Conservation (phyloP, 441 rosid species). For the Capsella rubella region DNA sequence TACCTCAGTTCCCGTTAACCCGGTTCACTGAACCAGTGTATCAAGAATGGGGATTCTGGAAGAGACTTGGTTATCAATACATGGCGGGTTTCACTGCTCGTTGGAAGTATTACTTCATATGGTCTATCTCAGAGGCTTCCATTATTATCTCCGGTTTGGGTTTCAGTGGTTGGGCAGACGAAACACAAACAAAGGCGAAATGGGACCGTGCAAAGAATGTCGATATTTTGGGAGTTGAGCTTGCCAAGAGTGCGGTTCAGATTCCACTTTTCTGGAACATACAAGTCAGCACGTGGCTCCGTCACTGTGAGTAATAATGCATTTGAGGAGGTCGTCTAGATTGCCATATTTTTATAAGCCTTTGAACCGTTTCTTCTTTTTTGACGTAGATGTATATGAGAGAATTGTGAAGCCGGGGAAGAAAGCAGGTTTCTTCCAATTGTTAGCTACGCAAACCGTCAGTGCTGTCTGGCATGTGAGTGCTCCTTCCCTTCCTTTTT, state of each 20-base stretch:
- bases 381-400: slow-evolving; percentile 78
- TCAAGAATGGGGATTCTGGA: slow-evolving; percentile 92
- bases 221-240: slow-evolving; percentile 83
- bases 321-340: background rate
- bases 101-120: slow-evolving; percentile 97
- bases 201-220: slow-evolving; percentile 95
- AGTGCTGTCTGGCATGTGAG: slow-evolving; percentile 99
- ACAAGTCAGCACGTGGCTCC: slow-evolving; percentile 99
- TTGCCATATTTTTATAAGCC: background rate
- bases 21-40: slow-evolving; percentile 75
- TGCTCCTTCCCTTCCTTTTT: slow-evolving; percentile 24
- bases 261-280: slow-evolving; percentile 95
- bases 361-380: background rate
- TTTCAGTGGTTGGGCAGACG: slow-evolving; percentile 92
- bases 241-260: slow-evolving; percentile 83
- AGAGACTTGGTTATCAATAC: slow-evolving; percentile 79
- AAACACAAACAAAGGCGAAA: slow-evolving; percentile 71
- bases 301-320: slow-evolving; percentile 77
- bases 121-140: slow-evolving; percentile 97
- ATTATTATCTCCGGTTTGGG: slow-evolving; percentile 93
- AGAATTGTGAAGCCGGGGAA: slow-evolving; percentile 82
- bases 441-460: slow-evolving; percentile 93
- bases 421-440: slow-evolving; percentile 89
- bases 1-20: slow-evolving; percentile 68
- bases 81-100: slow-evolving; percentile 87